Conservation (phyloP, 2,329 filamentous ascomycete genomes). For the Phialocephala sp. region DNA sequence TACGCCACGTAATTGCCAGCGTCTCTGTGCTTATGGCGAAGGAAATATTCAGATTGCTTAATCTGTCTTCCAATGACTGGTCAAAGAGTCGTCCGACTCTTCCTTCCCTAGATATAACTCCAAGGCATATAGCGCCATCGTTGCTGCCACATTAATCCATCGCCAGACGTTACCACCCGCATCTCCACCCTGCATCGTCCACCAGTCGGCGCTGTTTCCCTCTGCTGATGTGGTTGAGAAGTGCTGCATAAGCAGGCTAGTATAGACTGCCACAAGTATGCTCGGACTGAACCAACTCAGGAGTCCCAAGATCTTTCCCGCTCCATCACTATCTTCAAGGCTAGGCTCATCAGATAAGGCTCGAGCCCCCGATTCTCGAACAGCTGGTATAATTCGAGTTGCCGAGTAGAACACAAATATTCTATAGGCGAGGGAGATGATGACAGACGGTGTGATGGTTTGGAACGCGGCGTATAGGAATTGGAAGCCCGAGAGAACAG, state of each 20-base stretch:
- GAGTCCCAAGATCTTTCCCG: slow-evolving; percentile 79
- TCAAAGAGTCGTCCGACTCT: slow-evolving; percentile 74
- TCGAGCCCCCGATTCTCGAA: slow-evolving; percentile 83
- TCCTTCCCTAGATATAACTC: slow-evolving; percentile 88
- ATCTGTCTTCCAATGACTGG: slow-evolving; percentile 92
- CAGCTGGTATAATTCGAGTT: slow-evolving; percentile 92
- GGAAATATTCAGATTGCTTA: slow-evolving; percentile 51
- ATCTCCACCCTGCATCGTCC: slow-evolving; percentile 84
- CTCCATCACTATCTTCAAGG: slow-evolving; percentile 83
- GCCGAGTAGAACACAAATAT: slow-evolving; percentile 95
- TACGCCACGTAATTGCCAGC: background rate
- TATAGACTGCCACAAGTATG: slow-evolving; percentile 95
- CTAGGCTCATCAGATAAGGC: slow-evolving; percentile 84
- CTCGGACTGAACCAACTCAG: slow-evolving; percentile 94
- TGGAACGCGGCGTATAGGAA: slow-evolving; percentile 92
- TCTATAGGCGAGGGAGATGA: slow-evolving; percentile 93
- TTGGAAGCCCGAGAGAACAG: slow-evolving; percentile 81
- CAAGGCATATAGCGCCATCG: slow-evolving; percentile 87
- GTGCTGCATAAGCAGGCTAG: slow-evolving; percentile 92
- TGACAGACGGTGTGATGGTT: slow-evolving; percentile 92
- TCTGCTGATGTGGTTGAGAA: slow-evolving; percentile 77
- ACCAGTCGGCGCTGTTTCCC: slow-evolving; percentile 72
- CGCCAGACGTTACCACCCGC: slow-evolving; percentile 86
- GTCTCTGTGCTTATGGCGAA: slow-evolving; percentile 18
- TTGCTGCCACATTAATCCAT: slow-evolving; percentile 90